Conservation (phyloP, 2,329 filamentous ascomycete genomes). For the Aspergillus viridinutans region DNA sequence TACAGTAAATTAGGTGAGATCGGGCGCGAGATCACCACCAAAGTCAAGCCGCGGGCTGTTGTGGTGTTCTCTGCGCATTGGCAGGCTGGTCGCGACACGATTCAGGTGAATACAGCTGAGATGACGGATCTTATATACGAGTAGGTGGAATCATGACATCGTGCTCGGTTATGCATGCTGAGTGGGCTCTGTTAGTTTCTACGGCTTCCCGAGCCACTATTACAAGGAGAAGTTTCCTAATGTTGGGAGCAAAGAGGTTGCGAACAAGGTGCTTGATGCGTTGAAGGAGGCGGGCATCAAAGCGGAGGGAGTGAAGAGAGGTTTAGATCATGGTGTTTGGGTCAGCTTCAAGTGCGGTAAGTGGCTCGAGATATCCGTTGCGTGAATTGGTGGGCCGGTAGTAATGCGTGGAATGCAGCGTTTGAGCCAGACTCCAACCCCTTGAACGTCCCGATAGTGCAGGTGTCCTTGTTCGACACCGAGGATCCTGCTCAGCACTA, state of each 20-base stretch:
- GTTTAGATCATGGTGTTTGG: conserved; percentile 73
- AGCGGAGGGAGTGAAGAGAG: conserved; percentile 57
- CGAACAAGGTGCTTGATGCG: conserved; percentile 53
- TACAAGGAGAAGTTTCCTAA: conserved; percentile 66
- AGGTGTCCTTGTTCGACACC: conserved; percentile 64
- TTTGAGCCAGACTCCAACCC: conserved; percentile 61
- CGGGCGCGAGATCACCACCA: conserved; percentile 65
- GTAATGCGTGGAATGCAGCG: conserved; percentile 33
- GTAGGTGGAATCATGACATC: conserved; percentile 31
- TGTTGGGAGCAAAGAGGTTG: conserved; percentile 57
- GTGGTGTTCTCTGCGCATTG: conserved; percentile 77
- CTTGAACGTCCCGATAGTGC: conserved; percentile 63
- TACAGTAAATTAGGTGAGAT: conserved; percentile 61
- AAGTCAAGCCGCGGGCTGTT: conserved; percentile 66
- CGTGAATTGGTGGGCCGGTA: not conserved
- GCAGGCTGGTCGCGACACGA: conserved; percentile 54
- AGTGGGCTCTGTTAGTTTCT: conserved; percentile 48
- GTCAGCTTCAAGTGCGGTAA: conserved; percentile 58
- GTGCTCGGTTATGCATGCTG: not conserved
- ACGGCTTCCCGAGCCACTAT: conserved; percentile 66
- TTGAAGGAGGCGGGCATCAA: conserved; percentile 57
- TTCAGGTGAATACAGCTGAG: conserved; percentile 64
- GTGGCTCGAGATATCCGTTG: conserved; percentile 14
- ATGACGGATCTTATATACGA: conserved; percentile 67
- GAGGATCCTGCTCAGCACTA: conserved; percentile 65